phyloP scores from a whole-genome alignment of 371 early-diverging fungal species.

The Mucor racemosus region DNA sequence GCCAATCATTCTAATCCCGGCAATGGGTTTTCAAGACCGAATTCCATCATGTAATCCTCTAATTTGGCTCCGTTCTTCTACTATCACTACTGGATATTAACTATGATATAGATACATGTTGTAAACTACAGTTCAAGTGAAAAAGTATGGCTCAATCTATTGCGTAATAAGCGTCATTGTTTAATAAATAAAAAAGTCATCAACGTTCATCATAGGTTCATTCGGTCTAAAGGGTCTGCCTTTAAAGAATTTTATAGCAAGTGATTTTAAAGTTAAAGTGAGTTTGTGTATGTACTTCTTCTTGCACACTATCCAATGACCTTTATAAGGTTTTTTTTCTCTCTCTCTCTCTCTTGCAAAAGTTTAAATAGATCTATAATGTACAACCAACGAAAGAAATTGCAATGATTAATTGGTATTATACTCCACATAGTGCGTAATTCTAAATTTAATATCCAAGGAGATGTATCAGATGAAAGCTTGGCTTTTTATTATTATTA shows the following conservation, averaged over 20 bases:
- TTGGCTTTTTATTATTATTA: too few relatives aligned
- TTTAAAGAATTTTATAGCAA: neutral
- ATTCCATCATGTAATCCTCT: neutral
- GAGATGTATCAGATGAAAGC: neutral
- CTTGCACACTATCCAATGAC: neutral
- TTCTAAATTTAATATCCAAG: neutral
- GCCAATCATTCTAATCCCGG: conserved; percentile 17
- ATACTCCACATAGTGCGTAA: neutral
- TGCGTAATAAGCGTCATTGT: neutral
- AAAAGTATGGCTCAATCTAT: neutral
- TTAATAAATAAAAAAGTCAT: neutral
- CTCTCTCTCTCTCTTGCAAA: neutral
- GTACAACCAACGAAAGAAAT: neutral
- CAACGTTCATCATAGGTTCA: conserved; percentile 2
- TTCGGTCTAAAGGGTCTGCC: neutral
- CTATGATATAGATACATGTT: too few relatives aligned
- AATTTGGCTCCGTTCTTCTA: too few relatives aligned
- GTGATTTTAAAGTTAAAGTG: neutral
- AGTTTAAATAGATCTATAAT: neutral
- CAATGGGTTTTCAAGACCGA: conserved; percentile 1
- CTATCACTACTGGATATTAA: too few relatives aligned
- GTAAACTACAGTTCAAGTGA: too few relatives aligned
- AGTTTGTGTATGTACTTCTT: neutral
- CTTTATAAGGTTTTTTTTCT: neutral
- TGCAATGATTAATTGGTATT: neutral